phyloP scores from a whole-genome alignment of 352 stramenopile genomes.

The Globisporangium middletonii region DNA sequence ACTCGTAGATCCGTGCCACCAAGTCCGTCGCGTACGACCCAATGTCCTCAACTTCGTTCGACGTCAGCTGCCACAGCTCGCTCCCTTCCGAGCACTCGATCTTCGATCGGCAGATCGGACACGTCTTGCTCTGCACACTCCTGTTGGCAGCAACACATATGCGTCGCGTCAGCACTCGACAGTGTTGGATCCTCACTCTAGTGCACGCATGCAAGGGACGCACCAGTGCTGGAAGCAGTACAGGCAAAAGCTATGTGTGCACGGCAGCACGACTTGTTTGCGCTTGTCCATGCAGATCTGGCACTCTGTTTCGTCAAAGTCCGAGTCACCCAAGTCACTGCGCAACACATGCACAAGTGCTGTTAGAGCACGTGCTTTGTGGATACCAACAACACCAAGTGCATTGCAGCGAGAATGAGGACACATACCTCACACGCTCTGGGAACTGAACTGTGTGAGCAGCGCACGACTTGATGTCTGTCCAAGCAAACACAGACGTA shows the following conservation, averaged over 20 bases:
- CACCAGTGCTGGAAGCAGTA: slow-evolving; percentile 74
- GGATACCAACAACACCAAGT: neutral
- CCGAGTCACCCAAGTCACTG: slow-evolving; percentile 17
- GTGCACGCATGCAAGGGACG: neutral
- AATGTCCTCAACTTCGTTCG: slow-evolving; percentile 63
- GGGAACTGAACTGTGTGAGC: slow-evolving; percentile 55
- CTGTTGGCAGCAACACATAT: slow-evolving; percentile 6
- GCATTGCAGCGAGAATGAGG: neutral
- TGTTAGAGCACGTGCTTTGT: neutral
- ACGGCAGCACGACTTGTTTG: slow-evolving; percentile 71
- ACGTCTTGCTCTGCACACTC: slow-evolving; percentile 75
- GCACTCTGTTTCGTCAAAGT: slow-evolving; percentile 76
- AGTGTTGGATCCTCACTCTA: neutral
- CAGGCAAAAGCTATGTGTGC: slow-evolving; percentile 74
- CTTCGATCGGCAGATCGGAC: slow-evolving; percentile 64
- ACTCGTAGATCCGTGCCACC: slow-evolving; percentile 74
- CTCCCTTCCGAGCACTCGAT: slow-evolving; percentile 75
- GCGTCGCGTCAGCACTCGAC: neutral
- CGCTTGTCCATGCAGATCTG: slow-evolving; percentile 85
- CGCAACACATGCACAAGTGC: slow-evolving; percentile 5
- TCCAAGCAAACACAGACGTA: neutral
- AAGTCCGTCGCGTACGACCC: slow-evolving; percentile 73
- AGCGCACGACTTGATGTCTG: slow-evolving; percentile 59
- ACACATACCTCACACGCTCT: slow-evolving; percentile 24
- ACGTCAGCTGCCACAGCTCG: slow-evolving; percentile 69